phyloP scores from a whole-genome alignment of 2,329 filamentous ascomycete genomes.

The Chaetomium strumarium region DNA sequence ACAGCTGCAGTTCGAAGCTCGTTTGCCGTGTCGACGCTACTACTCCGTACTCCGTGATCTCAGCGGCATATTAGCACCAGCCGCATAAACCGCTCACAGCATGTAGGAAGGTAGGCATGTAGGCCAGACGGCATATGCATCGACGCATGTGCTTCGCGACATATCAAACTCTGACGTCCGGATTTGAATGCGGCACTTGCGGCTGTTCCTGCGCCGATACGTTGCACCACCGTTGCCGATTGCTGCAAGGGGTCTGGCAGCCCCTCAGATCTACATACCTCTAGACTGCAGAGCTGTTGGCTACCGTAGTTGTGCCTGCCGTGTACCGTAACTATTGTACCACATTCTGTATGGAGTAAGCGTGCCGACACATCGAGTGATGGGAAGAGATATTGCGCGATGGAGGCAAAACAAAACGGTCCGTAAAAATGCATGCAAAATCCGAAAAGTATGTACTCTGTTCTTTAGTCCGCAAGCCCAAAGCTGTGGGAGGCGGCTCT shows the following conservation, averaged over 20 bases:
- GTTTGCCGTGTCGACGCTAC: background rate
- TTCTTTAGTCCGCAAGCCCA: slow-evolving; percentile 59
- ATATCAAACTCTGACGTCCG: background rate
- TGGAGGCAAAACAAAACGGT: background rate
- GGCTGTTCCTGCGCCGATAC: slow-evolving; percentile 5
- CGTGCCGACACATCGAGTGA: slow-evolving; percentile 4
- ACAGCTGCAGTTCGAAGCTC: background rate
- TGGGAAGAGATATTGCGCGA: background rate
- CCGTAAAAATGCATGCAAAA: background rate
- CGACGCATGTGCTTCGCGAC: too few relatives aligned
- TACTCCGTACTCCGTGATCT: too few relatives aligned
- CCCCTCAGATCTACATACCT: slow-evolving; percentile 12
- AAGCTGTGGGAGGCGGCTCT: slow-evolving; percentile 55
- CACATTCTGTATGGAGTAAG: slow-evolving; percentile 17
- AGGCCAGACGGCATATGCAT: too few relatives aligned
- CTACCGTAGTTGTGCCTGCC: background rate
- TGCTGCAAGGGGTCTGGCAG: slow-evolving; percentile 6
- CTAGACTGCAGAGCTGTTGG: background rate
- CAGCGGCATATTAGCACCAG: too few relatives aligned
- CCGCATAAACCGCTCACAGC: background rate
- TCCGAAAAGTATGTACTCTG: slow-evolving; percentile 47
- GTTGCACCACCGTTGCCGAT: slow-evolving; percentile 3
- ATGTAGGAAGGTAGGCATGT: too few relatives aligned
- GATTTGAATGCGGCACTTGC: background rate
- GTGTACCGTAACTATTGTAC: background rate